A percentile compares a stretch with the other conserved stretches of the same genome.
These are phyloP conservation scores for Spinacia oleracea DNA, from an alignment of 179 eudicot species.

Conservation along the genomic window DNA sequence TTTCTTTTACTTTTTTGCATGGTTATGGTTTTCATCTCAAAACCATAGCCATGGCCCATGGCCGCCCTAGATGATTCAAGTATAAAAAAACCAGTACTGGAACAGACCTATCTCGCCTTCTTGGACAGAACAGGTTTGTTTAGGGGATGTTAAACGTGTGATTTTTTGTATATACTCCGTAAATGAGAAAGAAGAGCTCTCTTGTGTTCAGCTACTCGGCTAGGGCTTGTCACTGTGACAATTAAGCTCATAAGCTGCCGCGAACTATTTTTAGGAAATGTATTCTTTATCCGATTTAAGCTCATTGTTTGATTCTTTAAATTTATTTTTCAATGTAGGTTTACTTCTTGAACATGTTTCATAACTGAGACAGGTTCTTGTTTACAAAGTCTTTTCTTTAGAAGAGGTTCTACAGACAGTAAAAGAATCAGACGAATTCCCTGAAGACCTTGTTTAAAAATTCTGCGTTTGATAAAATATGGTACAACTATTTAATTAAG, in stretches of 20 bases:
- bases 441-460: too few relatives aligned
- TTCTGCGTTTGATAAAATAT: too few relatives aligned
- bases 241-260: not conserved
- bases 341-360: not conserved
- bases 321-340: not conserved
- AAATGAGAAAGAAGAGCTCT: conserved; percentile 7
- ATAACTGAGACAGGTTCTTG: too few relatives aligned
- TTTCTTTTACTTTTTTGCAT: conserved; percentile 6
- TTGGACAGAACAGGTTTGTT: not conserved
- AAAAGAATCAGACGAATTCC: too few relatives aligned
- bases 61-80: conserved; percentile 13
- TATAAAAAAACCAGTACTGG: not conserved
- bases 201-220: not conserved
- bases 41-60: conserved; percentile 13
- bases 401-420: too few relatives aligned
- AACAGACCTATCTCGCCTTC: conserved; percentile 8
- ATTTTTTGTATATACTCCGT: conserved; percentile 24
- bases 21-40: conserved; percentile 23
- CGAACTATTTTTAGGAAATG: not conserved
- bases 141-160: conserved; percentile 10
- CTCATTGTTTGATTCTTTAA: conserved; percentile 5
- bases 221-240: not conserved
- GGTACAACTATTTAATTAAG: too few relatives aligned
- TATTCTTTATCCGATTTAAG: not conserved
- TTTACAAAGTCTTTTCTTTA: too few relatives aligned